Base-by-base conservation (phyloP, 2,329 filamentous ascomycete species). In the Trichophaea hybrida region DNA sequence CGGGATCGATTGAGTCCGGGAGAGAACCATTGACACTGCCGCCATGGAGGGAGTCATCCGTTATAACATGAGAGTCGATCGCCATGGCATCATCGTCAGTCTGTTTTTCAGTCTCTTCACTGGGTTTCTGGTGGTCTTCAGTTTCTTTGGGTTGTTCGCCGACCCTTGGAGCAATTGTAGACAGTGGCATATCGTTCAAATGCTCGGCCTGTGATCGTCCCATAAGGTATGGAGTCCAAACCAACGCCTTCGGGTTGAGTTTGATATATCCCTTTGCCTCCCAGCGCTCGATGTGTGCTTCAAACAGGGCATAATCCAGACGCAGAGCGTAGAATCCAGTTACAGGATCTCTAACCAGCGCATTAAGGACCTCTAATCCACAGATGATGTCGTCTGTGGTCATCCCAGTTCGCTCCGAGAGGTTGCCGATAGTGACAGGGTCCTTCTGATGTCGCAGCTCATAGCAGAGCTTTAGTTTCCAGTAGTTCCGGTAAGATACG, bases 201-300 rank as follows among this genome's bases (percentile, higher is more conserved):
- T 90, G 71, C 81, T 85, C 63, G 31, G 62, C 61, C 44, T 66
- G 65, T 33, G 64, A 64, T 50, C 88, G 82, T 32, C 93, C 91
- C 89, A 96, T 97, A 46, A 97, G 83, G 71, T 95, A 98, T 0
- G 93, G 93, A 12, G 90, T 96, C 93, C 93, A 98, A 8, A 90
- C 85, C 32, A 98, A 77, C 15, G 83, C 83, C 49, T 85, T 82
- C 0, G 86, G 81, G 65, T 93, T 86, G 38, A 98, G 80, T 68
- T 83, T 85, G 24, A 95, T 86, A 66, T 95, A 94, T 7, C 85
- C 83, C 70, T 96, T 96, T 53, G 80, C 78, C 69, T 95, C 87
- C 81, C 91, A 95, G 65, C 91, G 93, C 35, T 81, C 80, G 61
- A 96, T 86, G 68, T 95, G 94, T 65, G 91, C 83, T 60, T 82